Base-by-base conservation (phyloP, 1,284 basidiomycete species). In the Cryptococcus sp. region DNA sequence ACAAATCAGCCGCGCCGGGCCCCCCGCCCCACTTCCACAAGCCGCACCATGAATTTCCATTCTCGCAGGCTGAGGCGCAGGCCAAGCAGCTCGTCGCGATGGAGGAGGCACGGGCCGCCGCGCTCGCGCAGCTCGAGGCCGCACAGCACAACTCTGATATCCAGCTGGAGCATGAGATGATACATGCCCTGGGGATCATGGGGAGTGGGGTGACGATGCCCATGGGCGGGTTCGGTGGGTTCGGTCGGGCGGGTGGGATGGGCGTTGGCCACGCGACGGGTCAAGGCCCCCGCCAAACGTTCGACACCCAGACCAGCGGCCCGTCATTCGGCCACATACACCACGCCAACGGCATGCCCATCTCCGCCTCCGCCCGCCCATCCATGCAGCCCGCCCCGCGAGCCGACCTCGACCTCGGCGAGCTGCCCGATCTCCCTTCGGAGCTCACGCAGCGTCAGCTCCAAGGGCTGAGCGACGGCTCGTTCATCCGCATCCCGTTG, bases 241-340 rank as follows among this genome's bases (percentile, higher is more conserved):
- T 9, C n/a, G 21, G 45, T 0, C 13, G 45, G 0, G 21, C 9
- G 1, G 24, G 24, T 15, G 24, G 46, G 15, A 18, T 5, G 15
- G 46, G n/a, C n/a, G n/a, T n/a, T n/a, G n/a, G 24, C 11, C 24
- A n/a, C 11, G 39, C 23, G 2, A 24, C 44, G 24, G 44, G 49
- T 33, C 67, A 61, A 60, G 68, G 68, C 15, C 68, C 67, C 42
- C 55, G 69, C 16, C 60, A 57, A 43, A 73, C 70, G 9, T 68
- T 60, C 39, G 64, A 70, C 35, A 75, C 72, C 4, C 51, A 57
- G 11, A 71, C 71, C 0, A 68, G 67, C 52, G 73, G 60, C 3
- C 72, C 71, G 16, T 75, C 73, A 0, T 77, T 77, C 52, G 76
- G 76, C 0, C 74, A 76, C 55, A 55, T 73, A 7, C 53, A 66